phyloP scores from a whole-genome alignment of 352 stramenopile species.

The Globisporangium mamillatum region DNA sequence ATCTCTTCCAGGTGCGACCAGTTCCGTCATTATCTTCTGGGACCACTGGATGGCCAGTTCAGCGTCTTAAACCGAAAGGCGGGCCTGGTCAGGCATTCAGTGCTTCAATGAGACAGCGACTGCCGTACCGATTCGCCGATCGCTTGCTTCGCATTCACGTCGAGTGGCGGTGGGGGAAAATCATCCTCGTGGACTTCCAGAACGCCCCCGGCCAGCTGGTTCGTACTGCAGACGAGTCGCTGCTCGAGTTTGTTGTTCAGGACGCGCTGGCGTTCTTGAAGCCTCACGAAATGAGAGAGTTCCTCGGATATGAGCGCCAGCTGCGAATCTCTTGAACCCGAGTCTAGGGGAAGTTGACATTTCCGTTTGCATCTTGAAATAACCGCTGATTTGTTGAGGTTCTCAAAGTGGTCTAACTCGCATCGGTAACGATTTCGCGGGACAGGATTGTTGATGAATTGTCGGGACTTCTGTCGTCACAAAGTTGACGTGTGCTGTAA shows the following conservation, averaged over 20 bases:
- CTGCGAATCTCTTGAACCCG: conserved; percentile 9
- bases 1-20: background rate
- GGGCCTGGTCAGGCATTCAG: background rate
- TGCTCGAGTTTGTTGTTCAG: conserved; percentile 17
- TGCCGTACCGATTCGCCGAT: conserved; percentile 9
- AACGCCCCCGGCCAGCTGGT: conserved; percentile 13
- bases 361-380: background rate
- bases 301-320: conserved; percentile 11
- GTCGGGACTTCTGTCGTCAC: too few relatives aligned
- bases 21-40: background rate
- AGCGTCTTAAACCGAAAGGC: background rate
- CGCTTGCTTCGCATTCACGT: conserved; percentile 23
- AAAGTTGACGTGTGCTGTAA: too few relatives aligned
- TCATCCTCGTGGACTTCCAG: conserved; percentile 24
- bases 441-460: background rate
- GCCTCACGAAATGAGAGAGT: conserved; percentile 9
- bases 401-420: too few relatives aligned
- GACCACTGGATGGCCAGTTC: background rate
- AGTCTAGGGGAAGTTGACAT: too few relatives aligned
- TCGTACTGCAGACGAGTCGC: conserved; percentile 6
- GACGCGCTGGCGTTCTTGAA: conserved; percentile 16
- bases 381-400: background rate
- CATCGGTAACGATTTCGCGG: too few relatives aligned
- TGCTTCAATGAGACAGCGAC: background rate
- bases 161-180: conserved; percentile 23